phyloP scores from a whole-genome alignment of 2,329 filamentous ascomycete species.

The Pseudocercospora pini-densiflorae region DNA sequence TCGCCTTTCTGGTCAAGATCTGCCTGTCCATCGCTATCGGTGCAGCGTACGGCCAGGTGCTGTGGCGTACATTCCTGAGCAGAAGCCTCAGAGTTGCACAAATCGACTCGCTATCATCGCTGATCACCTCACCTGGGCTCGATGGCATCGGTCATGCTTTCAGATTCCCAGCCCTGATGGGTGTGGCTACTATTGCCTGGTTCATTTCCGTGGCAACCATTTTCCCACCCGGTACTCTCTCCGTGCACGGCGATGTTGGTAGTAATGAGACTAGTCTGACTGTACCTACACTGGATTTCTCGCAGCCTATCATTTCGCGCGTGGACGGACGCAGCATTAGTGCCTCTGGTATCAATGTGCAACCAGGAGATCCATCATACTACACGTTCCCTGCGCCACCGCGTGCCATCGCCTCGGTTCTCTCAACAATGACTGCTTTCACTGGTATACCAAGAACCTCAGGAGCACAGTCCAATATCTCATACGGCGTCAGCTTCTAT shows the following conservation, averaged over 20 bases:
- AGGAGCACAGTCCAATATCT: conserved; percentile 8
- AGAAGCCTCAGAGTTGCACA: conserved; percentile 6
- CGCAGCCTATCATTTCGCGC: neutral
- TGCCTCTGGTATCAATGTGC: conserved; percentile 7
- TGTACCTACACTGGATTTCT: conserved; percentile 10
- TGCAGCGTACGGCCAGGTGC: conserved; percentile 8
- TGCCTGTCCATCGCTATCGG: conserved; percentile 6
- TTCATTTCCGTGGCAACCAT: conserved; percentile 4
- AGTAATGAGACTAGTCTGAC: neutral
- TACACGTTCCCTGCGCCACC: neutral
- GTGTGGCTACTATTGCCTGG: conserved; percentile 4
- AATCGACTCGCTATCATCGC: conserved; percentile 10
- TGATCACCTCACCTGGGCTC: neutral
- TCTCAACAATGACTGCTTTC: conserved; percentile 10
- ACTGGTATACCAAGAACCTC: conserved; percentile 8
- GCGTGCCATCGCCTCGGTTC: neutral
- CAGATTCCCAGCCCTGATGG: conserved; percentile 7
- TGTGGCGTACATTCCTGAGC: conserved; percentile 6
- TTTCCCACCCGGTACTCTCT: conserved; percentile 14
- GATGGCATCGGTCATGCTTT: neutral
- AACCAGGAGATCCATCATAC: neutral
- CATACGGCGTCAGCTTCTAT: conserved; percentile 11
- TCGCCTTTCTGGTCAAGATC: conserved; percentile 11
- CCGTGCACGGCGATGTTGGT: neutral
- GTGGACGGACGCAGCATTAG: neutral